Evolutionary conservation across 2,329 filamentous ascomycete species (phyloP).

Genomic region (Metarhizium robertsii): DNA sequence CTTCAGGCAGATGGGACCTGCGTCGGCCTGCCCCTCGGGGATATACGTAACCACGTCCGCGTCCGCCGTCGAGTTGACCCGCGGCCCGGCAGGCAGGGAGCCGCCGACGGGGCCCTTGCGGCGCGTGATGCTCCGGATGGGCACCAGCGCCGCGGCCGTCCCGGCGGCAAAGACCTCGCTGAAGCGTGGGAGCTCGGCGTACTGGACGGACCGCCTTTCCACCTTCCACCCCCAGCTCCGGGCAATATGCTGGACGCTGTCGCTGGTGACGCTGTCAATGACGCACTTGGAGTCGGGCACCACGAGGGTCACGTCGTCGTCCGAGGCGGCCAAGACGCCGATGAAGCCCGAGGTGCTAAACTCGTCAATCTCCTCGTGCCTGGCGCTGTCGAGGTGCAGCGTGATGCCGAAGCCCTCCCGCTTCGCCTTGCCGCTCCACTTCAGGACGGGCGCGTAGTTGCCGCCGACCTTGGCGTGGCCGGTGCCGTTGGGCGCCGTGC

Average conservation of each 20-base stretch:
- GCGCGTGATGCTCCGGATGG: conserved; percentile 83
- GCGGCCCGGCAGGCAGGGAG: conserved; percentile 23
- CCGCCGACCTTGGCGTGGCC: conserved; percentile 91
- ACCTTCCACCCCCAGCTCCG: conserved; percentile 74
- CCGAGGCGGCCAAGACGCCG: conserved; percentile 54
- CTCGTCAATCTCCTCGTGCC: conserved; percentile 81
- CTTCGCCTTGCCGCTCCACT: conserved; percentile 75
- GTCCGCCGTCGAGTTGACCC: conserved; percentile 26
- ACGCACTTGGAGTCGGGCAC: conserved; percentile 83
- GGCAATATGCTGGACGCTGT: conserved; percentile 69
- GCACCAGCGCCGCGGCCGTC: conserved; percentile 83
- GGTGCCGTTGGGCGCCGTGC: conserved; percentile 82
- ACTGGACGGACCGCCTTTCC: conserved; percentile 63
- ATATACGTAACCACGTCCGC: conserved; percentile 48
- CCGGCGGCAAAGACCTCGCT: conserved; percentile 82
- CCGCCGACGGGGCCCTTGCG: conserved; percentile 22
- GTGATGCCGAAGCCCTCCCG: conserved; percentile 85
- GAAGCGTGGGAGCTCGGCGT: conserved; percentile 44
- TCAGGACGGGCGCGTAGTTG: conserved; percentile 88
- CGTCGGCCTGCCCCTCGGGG: conserved; percentile 48
- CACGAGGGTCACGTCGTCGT: conserved; percentile 57
- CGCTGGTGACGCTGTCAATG: conserved; percentile 78
- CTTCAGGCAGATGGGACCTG: conserved; percentile 63
- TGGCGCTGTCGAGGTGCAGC: conserved; percentile 80
- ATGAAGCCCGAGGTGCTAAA: conserved; percentile 94